phyloP scores from a whole-genome alignment of 2,329 filamentous ascomycete species.

The Colletotrichum plurivorum region DNA sequence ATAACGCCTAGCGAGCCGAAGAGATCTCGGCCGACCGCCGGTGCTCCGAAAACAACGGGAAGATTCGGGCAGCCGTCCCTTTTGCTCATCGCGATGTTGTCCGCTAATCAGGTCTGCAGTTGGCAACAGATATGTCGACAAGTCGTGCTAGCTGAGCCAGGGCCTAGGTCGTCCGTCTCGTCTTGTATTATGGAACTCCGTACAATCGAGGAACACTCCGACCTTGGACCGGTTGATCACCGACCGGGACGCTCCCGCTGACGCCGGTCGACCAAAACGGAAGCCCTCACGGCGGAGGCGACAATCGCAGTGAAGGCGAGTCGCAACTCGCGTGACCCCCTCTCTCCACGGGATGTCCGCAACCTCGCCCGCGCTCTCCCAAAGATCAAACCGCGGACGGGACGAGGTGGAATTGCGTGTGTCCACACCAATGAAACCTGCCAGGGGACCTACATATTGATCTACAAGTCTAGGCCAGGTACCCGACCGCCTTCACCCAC shows the following conservation, averaged over 20 bases:
- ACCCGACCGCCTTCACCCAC: constrained; percentile 10
- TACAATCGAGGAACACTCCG: not conserved
- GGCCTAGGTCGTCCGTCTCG: no score
- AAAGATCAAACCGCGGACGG: constrained; percentile 7
- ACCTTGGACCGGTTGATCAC: constrained; percentile 1
- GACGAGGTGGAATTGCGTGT: not conserved
- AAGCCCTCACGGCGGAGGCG: not conserved
- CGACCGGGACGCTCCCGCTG: not conserved
- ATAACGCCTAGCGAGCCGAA: constrained; percentile 14
- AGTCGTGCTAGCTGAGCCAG: no score
- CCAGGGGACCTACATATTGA: constrained; percentile 33
- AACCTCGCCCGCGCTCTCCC: not conserved
- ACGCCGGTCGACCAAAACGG: not conserved
- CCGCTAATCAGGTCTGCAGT: no score
- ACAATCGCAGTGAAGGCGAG: not conserved
- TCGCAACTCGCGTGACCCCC: not conserved
- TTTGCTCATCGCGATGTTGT: not conserved
- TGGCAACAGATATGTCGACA: no score
- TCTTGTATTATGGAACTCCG: no score
- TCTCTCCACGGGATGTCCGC: not conserved
- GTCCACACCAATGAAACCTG: constrained; percentile 37
- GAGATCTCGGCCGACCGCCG: constrained; percentile 25
- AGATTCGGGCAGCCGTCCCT: not conserved
- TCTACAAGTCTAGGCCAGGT: constrained; percentile 25
- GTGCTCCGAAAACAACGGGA: constrained; percentile 12